A percentile compares a stretch with the other conserved stretches of the same genome.
Evolutionary conservation across 208 protist species (phyloP).

Genomic region (Acanthamoeba sp.): DNA sequence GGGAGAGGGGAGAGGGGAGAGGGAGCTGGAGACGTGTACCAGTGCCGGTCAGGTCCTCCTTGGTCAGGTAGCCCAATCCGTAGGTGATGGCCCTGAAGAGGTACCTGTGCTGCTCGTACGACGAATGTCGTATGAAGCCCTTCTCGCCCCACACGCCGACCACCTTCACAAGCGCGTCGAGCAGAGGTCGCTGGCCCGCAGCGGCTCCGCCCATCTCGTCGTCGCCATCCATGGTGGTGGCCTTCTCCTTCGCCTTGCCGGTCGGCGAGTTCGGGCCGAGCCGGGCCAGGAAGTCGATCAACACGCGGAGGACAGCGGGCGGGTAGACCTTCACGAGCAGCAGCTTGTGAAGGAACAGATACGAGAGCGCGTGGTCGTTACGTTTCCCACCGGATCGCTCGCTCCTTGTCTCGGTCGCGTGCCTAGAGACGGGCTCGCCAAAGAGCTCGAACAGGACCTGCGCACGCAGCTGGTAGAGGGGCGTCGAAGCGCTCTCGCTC

Average conservation of each 20-base stretch:
- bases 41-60: conserved; percentile 16
- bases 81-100: background rate
- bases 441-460: background rate
- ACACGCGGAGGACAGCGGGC: background rate
- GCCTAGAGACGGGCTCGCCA: background rate
- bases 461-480: background rate
- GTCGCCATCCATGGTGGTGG: background rate
- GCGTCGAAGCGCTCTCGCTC: background rate
- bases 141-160: conserved; percentile 42
- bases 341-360: conserved; percentile 29
- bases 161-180: conserved; percentile 27
- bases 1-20: background rate
- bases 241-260: conserved; percentile 10
- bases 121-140: conserved; percentile 63
- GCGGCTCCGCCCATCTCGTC: background rate
- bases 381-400: background rate
- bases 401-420: background rate
- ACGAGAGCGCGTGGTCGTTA: conserved; percentile 13
- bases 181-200: background rate
- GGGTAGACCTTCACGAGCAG: conserved; percentile 11
- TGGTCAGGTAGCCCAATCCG: conserved; percentile 10
- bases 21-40: no score
- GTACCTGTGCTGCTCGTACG: conserved; percentile 43
- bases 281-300: conserved; percentile 32
- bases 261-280: background rate